Percentiles rank a stretch among this genome's conserved stretches.
phyloP scores from a whole-genome alignment of 1,284 basidiomycete species.

The Malassezia dermatis region DNA sequence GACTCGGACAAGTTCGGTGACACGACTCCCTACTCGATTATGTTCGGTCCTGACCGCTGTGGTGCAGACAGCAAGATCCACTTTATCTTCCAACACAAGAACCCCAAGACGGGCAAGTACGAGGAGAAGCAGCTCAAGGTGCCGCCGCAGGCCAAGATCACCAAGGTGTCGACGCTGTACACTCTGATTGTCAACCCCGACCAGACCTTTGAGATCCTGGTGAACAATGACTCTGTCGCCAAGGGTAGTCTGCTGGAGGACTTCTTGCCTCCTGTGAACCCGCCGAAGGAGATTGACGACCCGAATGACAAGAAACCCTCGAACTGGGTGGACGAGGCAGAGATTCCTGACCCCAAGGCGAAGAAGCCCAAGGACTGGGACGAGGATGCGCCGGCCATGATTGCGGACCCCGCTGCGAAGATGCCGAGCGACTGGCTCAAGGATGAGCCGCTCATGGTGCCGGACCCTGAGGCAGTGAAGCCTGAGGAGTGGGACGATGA shows the following conservation, averaged over 20 bases:
- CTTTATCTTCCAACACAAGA: constrained; percentile 48
- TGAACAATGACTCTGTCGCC: constrained; percentile 64
- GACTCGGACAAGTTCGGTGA: constrained; percentile 43
- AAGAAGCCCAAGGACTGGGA: constrained; percentile 52
- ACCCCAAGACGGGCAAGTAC: constrained; percentile 52
- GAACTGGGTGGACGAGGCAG: constrained; percentile 83
- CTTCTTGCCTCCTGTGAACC: constrained; percentile 91
- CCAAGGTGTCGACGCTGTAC: constrained; percentile 44
- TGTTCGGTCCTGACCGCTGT: constrained; percentile 48
- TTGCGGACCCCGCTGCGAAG: constrained; percentile 71
- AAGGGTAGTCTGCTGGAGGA: constrained; percentile 81
- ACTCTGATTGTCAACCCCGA: constrained; percentile 70
- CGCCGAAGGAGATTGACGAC: constrained; percentile 82
- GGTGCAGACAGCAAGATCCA: constrained; percentile 46
- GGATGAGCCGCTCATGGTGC: constrained; percentile 67
- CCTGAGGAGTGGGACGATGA: constrained; percentile 99
- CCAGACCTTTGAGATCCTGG: constrained; percentile 83
- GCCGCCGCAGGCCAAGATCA: constrained; percentile 62
- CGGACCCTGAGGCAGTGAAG: constrained; percentile 89
- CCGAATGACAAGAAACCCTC: constrained; percentile 78
- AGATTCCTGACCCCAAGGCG: constrained; percentile 74
- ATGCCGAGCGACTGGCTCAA: constrained; percentile 95
- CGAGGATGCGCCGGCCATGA: constrained; percentile 48
- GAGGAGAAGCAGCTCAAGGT: constrained; percentile 92
- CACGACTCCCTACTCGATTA: constrained; percentile 48